These are phyloP conservation scores for Penicillium pancosmium DNA, from an alignment of 495 filamentous ascomycete genomes.

Conservation along the genomic window DNA sequence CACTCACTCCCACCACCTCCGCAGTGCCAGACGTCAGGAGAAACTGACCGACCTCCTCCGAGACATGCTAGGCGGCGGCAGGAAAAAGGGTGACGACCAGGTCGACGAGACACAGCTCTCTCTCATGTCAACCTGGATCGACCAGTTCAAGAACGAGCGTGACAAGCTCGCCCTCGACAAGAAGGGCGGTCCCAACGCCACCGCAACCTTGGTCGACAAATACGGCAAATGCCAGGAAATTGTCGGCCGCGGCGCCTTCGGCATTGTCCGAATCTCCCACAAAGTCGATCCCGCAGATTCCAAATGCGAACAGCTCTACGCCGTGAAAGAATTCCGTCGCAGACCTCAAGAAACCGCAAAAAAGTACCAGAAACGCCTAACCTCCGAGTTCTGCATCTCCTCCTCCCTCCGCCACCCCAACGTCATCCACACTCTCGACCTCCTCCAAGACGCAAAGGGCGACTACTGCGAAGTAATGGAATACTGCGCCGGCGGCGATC, in stretches of 20 bases:
- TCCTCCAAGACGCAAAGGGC: slow-evolving; percentile 93
- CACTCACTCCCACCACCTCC: slow-evolving; percentile 83
- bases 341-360: slow-evolving; percentile 90
- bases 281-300: slow-evolving; percentile 84
- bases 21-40: slow-evolving; percentile 86
- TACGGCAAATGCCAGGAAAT: slow-evolving; percentile 99
- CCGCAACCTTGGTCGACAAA: slow-evolving; percentile 88
- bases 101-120: slow-evolving; percentile 82
- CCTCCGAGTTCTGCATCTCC: slow-evolving; percentile 99
- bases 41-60: slow-evolving; percentile 92
- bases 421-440: slow-evolving; percentile 96
- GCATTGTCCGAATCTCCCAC: slow-evolving; percentile 97
- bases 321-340: slow-evolving; percentile 97
- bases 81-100: slow-evolving; percentile 66
- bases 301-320: slow-evolving; percentile 85
- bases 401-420: slow-evolving; percentile 96
- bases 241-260: slow-evolving; percentile 96
- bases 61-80: slow-evolving; percentile 74
- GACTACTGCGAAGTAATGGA: slow-evolving; percentile 99
- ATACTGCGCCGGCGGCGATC: slow-evolving; percentile 94
- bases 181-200: slow-evolving; percentile 74
- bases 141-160: slow-evolving; percentile 86
- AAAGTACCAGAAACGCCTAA: slow-evolving; percentile 97
- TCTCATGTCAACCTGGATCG: slow-evolving; percentile 93
- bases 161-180: slow-evolving; percentile 75